A percentile compares a stretch with the other conserved stretches of the same genome.
Conservation (phyloP, 495 filamentous ascomycete species). For the Xylaria palmicola region DNA sequence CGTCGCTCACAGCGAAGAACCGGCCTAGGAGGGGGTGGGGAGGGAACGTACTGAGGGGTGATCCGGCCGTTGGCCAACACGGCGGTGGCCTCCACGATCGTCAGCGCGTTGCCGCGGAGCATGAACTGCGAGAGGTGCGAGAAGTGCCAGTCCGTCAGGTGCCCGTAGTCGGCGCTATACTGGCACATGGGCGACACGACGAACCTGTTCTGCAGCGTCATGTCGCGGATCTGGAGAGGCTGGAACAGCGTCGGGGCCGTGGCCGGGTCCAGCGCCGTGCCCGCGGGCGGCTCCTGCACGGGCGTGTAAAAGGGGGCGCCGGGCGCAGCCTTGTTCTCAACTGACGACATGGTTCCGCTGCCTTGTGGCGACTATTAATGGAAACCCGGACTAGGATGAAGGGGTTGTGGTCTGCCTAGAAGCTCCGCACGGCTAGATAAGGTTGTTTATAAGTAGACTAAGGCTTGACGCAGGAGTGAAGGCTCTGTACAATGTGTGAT, state of each 20-base stretch:
- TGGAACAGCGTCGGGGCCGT: conserved; percentile 62
- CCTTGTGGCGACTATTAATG: not conserved
- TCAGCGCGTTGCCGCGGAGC: conserved; percentile 61
- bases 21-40: not conserved
- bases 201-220: conserved; percentile 74
- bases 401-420: too few species aligned
- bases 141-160: conserved; percentile 69
- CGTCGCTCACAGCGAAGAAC: not conserved
- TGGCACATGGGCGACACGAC: conserved; percentile 64
- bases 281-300: conserved; percentile 52
- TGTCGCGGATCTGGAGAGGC: conserved; percentile 62
- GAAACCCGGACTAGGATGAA: too few species aligned
- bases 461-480: too few species aligned
- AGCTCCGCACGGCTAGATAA: too few species aligned
- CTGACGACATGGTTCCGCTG: conserved; percentile 9
- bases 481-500: too few species aligned
- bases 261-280: conserved; percentile 49
- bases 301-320: conserved; percentile 60
- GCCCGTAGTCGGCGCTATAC: conserved; percentile 66
- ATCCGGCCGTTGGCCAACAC: conserved; percentile 70
- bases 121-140: conserved; percentile 62
- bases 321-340: conserved; percentile 31
- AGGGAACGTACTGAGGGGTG: conserved; percentile 41
- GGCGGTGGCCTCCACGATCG: conserved; percentile 67
- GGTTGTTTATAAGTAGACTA: too few species aligned